These are phyloP conservation scores for Umbelopsis isabellina DNA, from an alignment of 192 early-diverging fungal genomes.

Conservation along the genomic window DNA sequence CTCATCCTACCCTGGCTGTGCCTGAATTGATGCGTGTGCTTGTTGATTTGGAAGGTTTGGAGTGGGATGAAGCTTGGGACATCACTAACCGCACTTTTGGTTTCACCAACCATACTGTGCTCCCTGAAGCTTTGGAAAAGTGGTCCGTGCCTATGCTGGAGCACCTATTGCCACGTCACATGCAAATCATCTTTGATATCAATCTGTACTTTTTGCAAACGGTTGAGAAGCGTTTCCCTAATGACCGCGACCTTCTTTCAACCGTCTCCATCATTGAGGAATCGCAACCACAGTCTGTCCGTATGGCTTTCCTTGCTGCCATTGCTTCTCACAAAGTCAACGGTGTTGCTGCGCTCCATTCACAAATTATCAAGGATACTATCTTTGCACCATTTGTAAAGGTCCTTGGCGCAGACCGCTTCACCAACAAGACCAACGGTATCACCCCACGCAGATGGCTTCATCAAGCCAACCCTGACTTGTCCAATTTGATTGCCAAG, in stretches of 20 bases:
- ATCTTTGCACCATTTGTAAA: conserved; percentile 93
- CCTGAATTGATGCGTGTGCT: conserved; percentile 93
- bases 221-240: conserved; percentile 85
- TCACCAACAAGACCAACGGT: conserved; percentile 98
- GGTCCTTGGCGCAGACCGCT: conserved; percentile 84
- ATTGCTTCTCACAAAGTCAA: conserved; percentile 96
- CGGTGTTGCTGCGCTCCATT: conserved; percentile 91
- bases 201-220: conserved; percentile 97
- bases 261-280: conserved; percentile 97
- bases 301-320: conserved; percentile 97
- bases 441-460: conserved; percentile 97
- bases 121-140: conserved; percentile 97
- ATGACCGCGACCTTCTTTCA: conserved; percentile 84
- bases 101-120: conserved; percentile 98
- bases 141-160: conserved; percentile 96
- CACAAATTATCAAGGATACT: conserved; percentile 76
- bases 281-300: conserved; percentile 85
- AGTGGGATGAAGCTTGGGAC: conserved; percentile 97
- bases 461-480: conserved; percentile 92
- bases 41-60: conserved; percentile 87
- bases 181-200: conserved; percentile 99
- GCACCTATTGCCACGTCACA: conserved; percentile 93
- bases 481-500: conserved; percentile 81
- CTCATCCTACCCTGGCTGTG: conserved; percentile 94
- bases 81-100: conserved; percentile 89